A percentile compares a stretch with the other conserved stretches of the same genome.
Conservation (phyloP, 2,329 filamentous ascomycete species). For the Catunica adiposa region DNA sequence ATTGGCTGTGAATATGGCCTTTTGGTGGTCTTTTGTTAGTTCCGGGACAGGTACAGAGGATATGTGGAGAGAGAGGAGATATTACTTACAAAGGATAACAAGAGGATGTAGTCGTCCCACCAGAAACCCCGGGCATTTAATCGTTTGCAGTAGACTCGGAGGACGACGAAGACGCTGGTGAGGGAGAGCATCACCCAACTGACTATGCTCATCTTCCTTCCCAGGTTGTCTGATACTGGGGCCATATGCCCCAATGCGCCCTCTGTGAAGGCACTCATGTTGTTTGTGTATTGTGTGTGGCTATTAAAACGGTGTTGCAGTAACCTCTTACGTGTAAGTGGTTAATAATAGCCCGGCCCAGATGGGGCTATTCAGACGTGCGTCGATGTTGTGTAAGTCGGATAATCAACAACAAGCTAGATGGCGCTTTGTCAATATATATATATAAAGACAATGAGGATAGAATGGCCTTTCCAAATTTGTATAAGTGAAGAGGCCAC, state of each 20-base stretch:
- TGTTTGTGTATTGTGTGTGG: background rate
- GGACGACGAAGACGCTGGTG: conserved; percentile 16
- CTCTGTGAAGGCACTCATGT: conserved; percentile 12
- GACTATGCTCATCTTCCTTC: conserved; percentile 13
- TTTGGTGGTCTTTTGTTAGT: background rate
- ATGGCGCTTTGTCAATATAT: too few relatives aligned
- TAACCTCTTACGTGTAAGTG: too few relatives aligned
- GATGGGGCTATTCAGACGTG: too few relatives aligned
- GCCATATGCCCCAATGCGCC: background rate
- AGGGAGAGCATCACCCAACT: conserved; percentile 17
- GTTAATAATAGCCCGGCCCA: too few relatives aligned
- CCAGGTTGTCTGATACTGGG: conserved; percentile 11
- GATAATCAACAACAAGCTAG: too few relatives aligned
- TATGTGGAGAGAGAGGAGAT: background rate
- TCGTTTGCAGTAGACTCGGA: conserved; percentile 18
- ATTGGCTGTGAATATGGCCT: conserved; percentile 14
- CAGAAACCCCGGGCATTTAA: conserved; percentile 17
- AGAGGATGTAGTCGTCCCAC: conserved; percentile 20
- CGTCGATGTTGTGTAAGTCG: too few relatives aligned
- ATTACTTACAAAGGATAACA: conserved; percentile 19
- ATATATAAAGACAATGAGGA: too few relatives aligned
- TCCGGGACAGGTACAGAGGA: background rate
- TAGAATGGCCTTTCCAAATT: too few relatives aligned
- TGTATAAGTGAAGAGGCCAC: too few relatives aligned
- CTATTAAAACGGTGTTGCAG: too few relatives aligned